phyloP scores from a whole-genome alignment of 345 rosid genomes.

The Populus ilicifolia region DNA sequence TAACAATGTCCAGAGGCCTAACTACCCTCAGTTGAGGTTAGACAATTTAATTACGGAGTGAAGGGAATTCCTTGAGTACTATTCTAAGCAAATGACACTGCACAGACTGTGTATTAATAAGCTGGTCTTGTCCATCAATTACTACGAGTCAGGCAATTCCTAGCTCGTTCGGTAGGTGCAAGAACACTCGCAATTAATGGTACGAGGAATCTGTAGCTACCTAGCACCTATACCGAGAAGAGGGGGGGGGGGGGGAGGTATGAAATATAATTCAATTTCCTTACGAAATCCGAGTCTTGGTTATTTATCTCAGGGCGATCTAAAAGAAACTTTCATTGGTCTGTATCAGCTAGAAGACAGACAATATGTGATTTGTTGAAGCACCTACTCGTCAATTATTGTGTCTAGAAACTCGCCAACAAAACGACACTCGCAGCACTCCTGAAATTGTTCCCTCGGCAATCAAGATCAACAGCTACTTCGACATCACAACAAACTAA shows the following conservation, averaged over 20 bases:
- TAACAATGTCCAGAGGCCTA: too few relatives aligned
- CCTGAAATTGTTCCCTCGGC: background rate
- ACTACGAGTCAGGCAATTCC: background rate
- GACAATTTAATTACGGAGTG: too few relatives aligned
- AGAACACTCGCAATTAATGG: background rate
- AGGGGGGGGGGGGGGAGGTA: background rate
- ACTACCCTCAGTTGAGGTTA: too few relatives aligned
- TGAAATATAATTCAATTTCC: background rate
- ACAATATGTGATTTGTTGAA: background rate
- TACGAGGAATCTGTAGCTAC: background rate
- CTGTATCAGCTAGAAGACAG: background rate
- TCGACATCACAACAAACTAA: too few relatives aligned
- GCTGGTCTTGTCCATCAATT: too few relatives aligned
- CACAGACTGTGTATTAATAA: too few relatives aligned
- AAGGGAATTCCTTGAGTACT: too few relatives aligned
- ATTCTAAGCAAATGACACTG: too few relatives aligned
- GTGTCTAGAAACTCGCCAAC: background rate
- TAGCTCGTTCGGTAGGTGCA: slow-evolving; percentile 4
- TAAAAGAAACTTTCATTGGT: background rate
- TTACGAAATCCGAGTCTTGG: background rate
- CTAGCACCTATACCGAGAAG: background rate
- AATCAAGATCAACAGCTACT: too few relatives aligned
- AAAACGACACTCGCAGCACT: background rate
- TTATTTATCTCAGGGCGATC: background rate
- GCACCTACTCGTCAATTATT: background rate